Evolutionary conservation across 2,329 filamentous ascomycete species (phyloP).

Genomic region (Penicillium glabrum): DNA sequence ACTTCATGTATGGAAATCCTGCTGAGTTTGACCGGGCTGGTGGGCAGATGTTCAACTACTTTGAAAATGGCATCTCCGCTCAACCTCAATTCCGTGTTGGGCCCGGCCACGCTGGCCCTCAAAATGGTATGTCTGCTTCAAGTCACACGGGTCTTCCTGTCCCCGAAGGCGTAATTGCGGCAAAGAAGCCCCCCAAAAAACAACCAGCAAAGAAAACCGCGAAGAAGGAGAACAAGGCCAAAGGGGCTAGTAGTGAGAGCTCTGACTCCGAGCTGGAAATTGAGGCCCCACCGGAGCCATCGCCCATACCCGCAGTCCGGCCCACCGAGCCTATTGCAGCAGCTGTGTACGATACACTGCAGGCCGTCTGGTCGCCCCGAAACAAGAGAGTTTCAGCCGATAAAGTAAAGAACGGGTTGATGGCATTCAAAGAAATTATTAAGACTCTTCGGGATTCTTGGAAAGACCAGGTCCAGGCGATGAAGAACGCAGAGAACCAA

Average conservation of each 20-base stretch:
- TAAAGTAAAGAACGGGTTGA: slow-evolving; percentile 56
- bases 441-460: slow-evolving; percentile 61
- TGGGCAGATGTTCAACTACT: slow-evolving; percentile 28
- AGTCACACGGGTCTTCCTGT: not conserved
- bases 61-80: slow-evolving; percentile 28
- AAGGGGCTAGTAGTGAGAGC: slow-evolving; percentile 50
- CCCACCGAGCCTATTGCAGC: slow-evolving; percentile 55
- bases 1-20: slow-evolving; percentile 29
- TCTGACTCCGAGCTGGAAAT: slow-evolving; percentile 52
- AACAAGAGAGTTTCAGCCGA: slow-evolving; percentile 51
- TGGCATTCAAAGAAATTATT: slow-evolving; percentile 60
- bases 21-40: slow-evolving; percentile 27
- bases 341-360: slow-evolving; percentile 60
- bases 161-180: slow-evolving; percentile 9
- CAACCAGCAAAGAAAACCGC: slow-evolving; percentile 11
- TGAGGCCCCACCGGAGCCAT: slow-evolving; percentile 53
- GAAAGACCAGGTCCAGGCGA: slow-evolving; percentile 57
- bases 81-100: slow-evolving; percentile 12
- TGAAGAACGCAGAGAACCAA: slow-evolving; percentile 59
- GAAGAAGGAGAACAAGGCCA: slow-evolving; percentile 8
- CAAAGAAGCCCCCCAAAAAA: slow-evolving; percentile 27
- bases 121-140: not conserved
- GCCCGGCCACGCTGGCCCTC: not conserved
- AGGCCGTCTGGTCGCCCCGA: slow-evolving; percentile 60
- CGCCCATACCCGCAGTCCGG: slow-evolving; percentile 54